These are phyloP conservation scores for Xylaria grammica DNA, from an alignment of 495 filamentous ascomycete genomes.

Conservation along the genomic window DNA sequence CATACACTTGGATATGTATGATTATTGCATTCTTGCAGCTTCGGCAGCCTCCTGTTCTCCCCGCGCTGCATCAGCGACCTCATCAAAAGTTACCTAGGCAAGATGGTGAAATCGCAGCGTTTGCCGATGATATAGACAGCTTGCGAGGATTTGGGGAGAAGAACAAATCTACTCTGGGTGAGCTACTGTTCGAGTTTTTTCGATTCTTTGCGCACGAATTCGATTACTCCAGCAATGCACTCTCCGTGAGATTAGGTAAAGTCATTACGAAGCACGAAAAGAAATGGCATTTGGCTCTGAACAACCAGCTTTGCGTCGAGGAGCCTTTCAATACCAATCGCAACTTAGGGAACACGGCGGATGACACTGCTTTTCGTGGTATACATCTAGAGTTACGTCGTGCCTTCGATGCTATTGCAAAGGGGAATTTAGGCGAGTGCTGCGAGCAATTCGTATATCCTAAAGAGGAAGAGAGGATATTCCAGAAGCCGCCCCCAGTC, in stretches of 20 bases:
- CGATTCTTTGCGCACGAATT: slow-evolving; percentile 92
- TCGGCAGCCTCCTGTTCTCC: slow-evolving; percentile 83
- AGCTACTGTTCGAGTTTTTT: slow-evolving; percentile 92
- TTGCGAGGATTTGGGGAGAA: slow-evolving; percentile 73
- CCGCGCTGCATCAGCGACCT: slow-evolving; percentile 79
- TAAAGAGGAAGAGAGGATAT: slow-evolving; percentile 77
- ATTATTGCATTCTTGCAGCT: slow-evolving; percentile 96
- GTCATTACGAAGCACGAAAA: slow-evolving; percentile 86
- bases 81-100: slow-evolving; percentile 63
- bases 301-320: slow-evolving; percentile 90
- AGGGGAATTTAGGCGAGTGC: slow-evolving; percentile 76
- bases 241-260: slow-evolving; percentile 86
- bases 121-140: slow-evolving; percentile 81
- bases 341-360: slow-evolving; percentile 96
- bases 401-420: slow-evolving; percentile 79
- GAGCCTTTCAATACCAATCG: slow-evolving; percentile 93
- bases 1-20: slow-evolving; percentile 99
- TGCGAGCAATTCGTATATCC: slow-evolving; percentile 88
- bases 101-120: slow-evolving; percentile 70
- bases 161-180: slow-evolving; percentile 83
- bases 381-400: slow-evolving; percentile 87
- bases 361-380: slow-evolving; percentile 89
- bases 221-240: slow-evolving; percentile 80
- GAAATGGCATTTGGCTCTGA: slow-evolving; percentile 75
- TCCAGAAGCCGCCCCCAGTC: slow-evolving; percentile 68